Evolutionary conservation across 2,329 filamentous ascomycete species (phyloP).

Genomic region (Tolypocladium cylindrosporum): DNA sequence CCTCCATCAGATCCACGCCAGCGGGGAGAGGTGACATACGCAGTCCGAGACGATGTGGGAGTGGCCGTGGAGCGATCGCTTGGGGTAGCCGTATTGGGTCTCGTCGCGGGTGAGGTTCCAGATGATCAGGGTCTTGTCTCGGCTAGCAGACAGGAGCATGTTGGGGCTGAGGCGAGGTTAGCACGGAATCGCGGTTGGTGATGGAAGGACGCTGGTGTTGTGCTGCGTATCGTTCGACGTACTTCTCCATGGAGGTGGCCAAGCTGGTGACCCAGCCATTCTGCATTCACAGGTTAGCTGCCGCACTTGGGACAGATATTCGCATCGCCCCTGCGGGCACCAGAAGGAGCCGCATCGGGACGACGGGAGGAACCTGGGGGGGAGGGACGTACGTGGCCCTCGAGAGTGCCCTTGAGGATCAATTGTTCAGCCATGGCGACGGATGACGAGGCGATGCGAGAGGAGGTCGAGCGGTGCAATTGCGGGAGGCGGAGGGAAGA

Average conservation of each 20-base stretch:
- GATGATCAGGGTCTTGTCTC: constrained; percentile 99
- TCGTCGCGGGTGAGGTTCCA: constrained; percentile 99
- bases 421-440: constrained; percentile 79
- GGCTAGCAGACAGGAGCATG: constrained; percentile 96
- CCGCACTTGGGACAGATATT: not conserved
- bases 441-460: constrained; percentile 32
- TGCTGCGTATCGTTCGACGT: constrained; percentile 28
- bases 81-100: constrained; percentile 95
- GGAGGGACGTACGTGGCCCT: constrained; percentile 71
- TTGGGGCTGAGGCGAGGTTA: constrained; percentile 59
- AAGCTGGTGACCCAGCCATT: constrained; percentile 99
- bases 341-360: constrained; percentile 3
- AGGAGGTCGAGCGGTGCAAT: constrained; percentile 14
- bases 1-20: not conserved
- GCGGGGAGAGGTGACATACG: constrained; percentile 51
- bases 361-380: constrained; percentile 4
- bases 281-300: constrained; percentile 27
- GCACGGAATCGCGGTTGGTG: constrained; percentile 1
- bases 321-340: not conserved
- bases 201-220: not conserved
- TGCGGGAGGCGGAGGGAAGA: constrained; percentile 25
- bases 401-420: constrained; percentile 92
- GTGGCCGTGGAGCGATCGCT: constrained; percentile 97
- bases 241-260: constrained; percentile 99
- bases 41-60: constrained; percentile 99